phyloP scores from a whole-genome alignment of 2,329 filamentous ascomycete genomes.

The Elsinoe batatas region DNA sequence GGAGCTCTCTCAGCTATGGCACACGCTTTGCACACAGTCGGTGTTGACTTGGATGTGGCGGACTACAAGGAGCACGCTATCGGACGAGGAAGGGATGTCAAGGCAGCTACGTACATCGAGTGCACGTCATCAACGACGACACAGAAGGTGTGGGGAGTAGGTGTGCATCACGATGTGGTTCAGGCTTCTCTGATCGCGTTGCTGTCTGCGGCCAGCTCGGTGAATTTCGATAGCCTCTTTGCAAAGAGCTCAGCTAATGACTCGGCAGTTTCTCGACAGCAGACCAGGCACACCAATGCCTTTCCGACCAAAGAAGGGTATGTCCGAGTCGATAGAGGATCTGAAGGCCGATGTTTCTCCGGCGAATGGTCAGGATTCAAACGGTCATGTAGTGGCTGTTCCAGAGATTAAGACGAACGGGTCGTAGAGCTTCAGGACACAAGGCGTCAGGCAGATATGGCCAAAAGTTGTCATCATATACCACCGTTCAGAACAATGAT shows the following conservation, averaged over 20 bases:
- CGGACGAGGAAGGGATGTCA: constrained; percentile 67
- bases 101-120: constrained; percentile 93
- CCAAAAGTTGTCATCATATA: background rate
- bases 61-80: constrained; percentile 98
- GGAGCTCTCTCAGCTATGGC: constrained; percentile 85
- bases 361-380: constrained; percentile 23
- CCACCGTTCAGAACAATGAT: background rate
- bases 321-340: constrained; percentile 24
- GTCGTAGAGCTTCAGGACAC: background rate
- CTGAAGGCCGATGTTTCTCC: constrained; percentile 25
- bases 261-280: constrained; percentile 58
- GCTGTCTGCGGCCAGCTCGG: constrained; percentile 74
- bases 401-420: constrained; percentile 21
- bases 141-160: constrained; percentile 78
- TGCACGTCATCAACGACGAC: constrained; percentile 60
- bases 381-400: constrained; percentile 23
- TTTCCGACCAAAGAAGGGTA: constrained; percentile 46
- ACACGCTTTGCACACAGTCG: constrained; percentile 65
- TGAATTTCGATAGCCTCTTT: constrained; percentile 40
- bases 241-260: background rate
- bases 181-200: constrained; percentile 81
- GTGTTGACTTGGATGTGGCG: constrained; percentile 78
- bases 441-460: background rate
- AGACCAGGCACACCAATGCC: constrained; percentile 59
- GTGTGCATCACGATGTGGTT: constrained; percentile 85